These are phyloP conservation scores for Cystobasidium slooffiae DNA, from an alignment of 1,284 basidiomycete genomes.

Conservation along the genomic window DNA sequence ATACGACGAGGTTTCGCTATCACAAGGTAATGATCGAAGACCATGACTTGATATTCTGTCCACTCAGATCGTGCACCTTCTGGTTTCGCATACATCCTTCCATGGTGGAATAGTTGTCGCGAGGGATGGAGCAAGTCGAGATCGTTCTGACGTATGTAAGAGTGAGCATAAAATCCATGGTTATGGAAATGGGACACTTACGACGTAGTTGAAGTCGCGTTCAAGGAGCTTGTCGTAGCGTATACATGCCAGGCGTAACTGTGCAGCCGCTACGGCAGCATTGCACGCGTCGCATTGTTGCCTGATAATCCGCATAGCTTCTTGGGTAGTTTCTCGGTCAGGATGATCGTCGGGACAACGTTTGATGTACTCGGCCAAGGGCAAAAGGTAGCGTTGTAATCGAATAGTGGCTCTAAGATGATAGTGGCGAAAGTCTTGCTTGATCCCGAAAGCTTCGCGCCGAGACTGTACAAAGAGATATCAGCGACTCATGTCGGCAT, in stretches of 20 bases:
- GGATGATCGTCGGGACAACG: slow-evolving; percentile 73
- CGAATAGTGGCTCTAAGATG: slow-evolving; percentile 87
- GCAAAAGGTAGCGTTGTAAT: slow-evolving; percentile 82
- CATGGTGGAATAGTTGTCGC: slow-evolving; percentile 78
- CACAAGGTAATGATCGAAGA: slow-evolving; percentile 82
- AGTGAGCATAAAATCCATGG: background rate
- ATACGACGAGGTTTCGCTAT: slow-evolving; percentile 44
- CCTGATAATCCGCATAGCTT: slow-evolving; percentile 82
- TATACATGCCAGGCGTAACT: slow-evolving; percentile 26
- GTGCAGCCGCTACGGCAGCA: slow-evolving; percentile 63
- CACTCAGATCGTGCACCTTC: slow-evolving; percentile 71
- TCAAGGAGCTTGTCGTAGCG: slow-evolving; percentile 41
- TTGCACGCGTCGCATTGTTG: slow-evolving; percentile 71
- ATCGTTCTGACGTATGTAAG: slow-evolving; percentile 63
- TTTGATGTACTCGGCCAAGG: slow-evolving; percentile 77
- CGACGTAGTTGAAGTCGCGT: slow-evolving; percentile 23
- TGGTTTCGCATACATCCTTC: slow-evolving; percentile 78
- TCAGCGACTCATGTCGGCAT: slow-evolving; percentile 1
- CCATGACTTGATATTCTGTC: slow-evolving; percentile 80
- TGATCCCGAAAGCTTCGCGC: slow-evolving; percentile 49
- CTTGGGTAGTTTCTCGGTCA: slow-evolving; percentile 76
- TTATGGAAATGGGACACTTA: slow-evolving; percentile 1
- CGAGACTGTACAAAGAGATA: slow-evolving; percentile 16
- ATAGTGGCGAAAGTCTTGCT: slow-evolving; percentile 83
- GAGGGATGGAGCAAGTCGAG: slow-evolving; percentile 78